Base-by-base conservation (phyloP, 192 early-diverging fungal species). In the Gonapodya prolifera region DNA sequence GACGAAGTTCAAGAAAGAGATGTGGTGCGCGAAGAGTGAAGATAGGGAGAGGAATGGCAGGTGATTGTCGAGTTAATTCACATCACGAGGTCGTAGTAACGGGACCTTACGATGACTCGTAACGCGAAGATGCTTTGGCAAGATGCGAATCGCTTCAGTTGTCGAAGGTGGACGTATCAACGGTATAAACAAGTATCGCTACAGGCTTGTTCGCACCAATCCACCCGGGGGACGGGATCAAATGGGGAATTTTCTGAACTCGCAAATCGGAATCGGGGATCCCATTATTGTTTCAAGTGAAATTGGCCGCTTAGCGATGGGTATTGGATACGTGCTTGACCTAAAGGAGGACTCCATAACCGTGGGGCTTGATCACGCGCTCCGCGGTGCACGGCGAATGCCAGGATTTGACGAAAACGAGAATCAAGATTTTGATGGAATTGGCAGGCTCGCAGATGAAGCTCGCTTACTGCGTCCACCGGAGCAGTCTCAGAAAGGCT, bases 261-360 rank as follows among this genome's bases (percentile, higher is more conserved):
- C 83, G 61, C 86, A 86, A 1, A 85, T 93, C 33, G 75, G 79
- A 30, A 85, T 89, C 0, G 93, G 92, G 13, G 96, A 98, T 75
- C 89, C 90, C 0, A 85, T 98, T 30, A 88, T 95, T 0, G 83
- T 98, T 2, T 96, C 96, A 0, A 90, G 88, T 1, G 91, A 92
- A 74, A 77, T 80, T 1, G 89, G 89, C 0, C 91, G 94, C 61
- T 90, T 89, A 77, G 91, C 91, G 1, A 74, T 98, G 1, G 91
- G 90, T 0, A 86, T 91, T 28, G 96, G 96, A 0, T 93, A 88
- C 77, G 86, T 97, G 1, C 77, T 80, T 2, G 86, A 88, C 0
- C 35, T 93, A 2, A 79, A 83, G 29, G 75, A 80, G 32, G 82
- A 77, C 30, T 78, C 80, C 29, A 80, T 95, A 0, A 85, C 81